A percentile compares a stretch with the other conserved stretches of the same genome.
These are phyloP conservation scores for Elsinoe necatrix DNA, from an alignment of 2,329 filamentous ascomycete genomes.

Conservation along the genomic window DNA sequence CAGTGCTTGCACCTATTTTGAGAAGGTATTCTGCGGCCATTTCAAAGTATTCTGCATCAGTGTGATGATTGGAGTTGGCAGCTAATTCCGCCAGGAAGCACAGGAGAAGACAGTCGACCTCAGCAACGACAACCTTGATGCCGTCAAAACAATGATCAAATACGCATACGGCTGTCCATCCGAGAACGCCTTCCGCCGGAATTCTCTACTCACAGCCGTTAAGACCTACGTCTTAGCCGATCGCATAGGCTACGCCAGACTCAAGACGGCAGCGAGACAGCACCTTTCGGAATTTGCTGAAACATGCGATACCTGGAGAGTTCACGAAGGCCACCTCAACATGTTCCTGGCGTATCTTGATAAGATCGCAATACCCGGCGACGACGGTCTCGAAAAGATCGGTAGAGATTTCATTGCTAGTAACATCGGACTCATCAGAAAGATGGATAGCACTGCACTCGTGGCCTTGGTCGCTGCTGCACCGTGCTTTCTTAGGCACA, in stretches of 20 bases:
- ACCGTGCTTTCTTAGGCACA: neutral
- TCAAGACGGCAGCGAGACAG: neutral
- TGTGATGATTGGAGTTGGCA: no score
- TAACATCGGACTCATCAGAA: neutral
- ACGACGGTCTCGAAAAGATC: neutral
- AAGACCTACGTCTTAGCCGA: neutral
- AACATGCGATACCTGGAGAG: neutral
- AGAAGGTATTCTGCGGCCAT: slow-evolving; percentile 6
- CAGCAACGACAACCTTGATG: neutral
- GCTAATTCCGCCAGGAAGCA: neutral
- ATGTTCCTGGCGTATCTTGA: neutral
- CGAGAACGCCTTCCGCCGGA: neutral
- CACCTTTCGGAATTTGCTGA: no score
- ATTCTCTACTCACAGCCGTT: neutral
- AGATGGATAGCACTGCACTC: neutral
- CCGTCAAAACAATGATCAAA: neutral
- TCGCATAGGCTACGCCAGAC: neutral
- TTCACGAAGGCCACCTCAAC: neutral
- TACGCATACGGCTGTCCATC: neutral
- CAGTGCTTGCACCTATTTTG: neutral
- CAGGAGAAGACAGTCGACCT: neutral
- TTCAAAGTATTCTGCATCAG: slow-evolving; percentile 1
- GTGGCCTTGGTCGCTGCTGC: neutral
- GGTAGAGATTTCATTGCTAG: neutral
- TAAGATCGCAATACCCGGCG: neutral